Evolutionary conservation across 352 stramenopile genomes (phyloP), one percentile per base, ranked within the genome.

Genomic region (Lagenidium giganteum): DNA sequence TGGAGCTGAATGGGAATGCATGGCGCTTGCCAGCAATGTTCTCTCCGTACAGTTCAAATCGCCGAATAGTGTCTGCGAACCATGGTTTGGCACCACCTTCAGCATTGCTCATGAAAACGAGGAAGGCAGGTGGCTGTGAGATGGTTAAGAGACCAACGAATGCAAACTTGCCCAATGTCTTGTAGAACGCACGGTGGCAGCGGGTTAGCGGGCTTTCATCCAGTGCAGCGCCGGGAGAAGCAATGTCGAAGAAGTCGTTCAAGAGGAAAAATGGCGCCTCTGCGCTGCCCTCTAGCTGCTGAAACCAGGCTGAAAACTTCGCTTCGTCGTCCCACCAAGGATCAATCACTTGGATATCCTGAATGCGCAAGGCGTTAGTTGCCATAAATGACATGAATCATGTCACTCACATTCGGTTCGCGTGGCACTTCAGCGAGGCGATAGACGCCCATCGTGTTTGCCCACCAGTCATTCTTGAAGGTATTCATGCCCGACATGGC

Each of bases 141-240:
- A 18, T 14, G 0, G 51, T 35, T 3, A 70, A 32, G 0, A 70
- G 7, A 23, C 47, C 67, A 13, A 70, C 45, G 43, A 54, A 70
- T 20, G 51, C 25, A 31, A 70, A 32, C 35, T 70, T 70, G 23
- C 36, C 47, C 4, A 70, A 22, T 3, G 56, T 50, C 36, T 67
- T 66, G 56, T 61, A 70, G 32, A 70, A 67, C 6, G 56, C 61
- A n/a, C 61, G 56, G 27, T 70, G 61, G 22, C 61, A 70, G 9
- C 47, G 47, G 1, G 61, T 70, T 17, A 58, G 5, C 2, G 43
- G 42, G 27, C 64, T 45, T 22, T 70, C 61, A 17, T 70, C 57
- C 14, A 57, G 36, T 12, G 54, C 47, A n/a, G 64, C 32, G 3
- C 35, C 33, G 5, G 32, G 29, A 3, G 56, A 22, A 17, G 52